These are phyloP conservation scores for Jimgerdemannia lactiflua DNA, from an alignment of 192 early-diverging fungal genomes.

Conservation along the genomic window DNA sequence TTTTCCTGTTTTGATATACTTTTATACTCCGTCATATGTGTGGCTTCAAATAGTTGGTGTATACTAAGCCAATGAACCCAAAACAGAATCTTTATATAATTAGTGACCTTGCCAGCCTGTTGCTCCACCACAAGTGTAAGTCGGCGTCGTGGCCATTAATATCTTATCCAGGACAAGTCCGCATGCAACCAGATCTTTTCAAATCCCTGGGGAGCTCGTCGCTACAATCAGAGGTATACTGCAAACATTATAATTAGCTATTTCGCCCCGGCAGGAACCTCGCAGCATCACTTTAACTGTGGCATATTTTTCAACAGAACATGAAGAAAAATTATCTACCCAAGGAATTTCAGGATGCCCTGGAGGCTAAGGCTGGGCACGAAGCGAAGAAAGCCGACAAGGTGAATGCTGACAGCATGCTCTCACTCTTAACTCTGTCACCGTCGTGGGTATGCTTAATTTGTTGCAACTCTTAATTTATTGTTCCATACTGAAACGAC, in stretches of 20 bases:
- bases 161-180: slow-evolving; percentile 71
- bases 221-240: not conserved
- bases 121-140: slow-evolving; percentile 77
- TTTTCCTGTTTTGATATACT: too few relatives aligned
- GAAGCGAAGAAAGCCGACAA: not conserved
- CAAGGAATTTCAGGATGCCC: not conserved
- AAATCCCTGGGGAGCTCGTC: slow-evolving; percentile 3
- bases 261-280: not conserved
- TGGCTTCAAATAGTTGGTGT: too few relatives aligned
- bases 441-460: not conserved
- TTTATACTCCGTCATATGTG: too few relatives aligned
- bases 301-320: not conserved
- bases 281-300: not conserved
- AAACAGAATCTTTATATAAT: slow-evolving; percentile 72
- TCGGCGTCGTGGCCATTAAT: slow-evolving; percentile 75
- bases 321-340: not conserved
- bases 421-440: not conserved
- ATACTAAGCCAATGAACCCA: not conserved
- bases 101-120: slow-evolving; percentile 77
- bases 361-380: not conserved
- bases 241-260: not conserved
- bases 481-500: too few relatives aligned
- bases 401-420: not conserved
- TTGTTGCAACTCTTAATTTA: not conserved
- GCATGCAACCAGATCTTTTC: slow-evolving; percentile 69